Evolutionary conservation across 495 filamentous ascomycete genomes (phyloP).

Genomic region (Neurospora sp.): DNA sequence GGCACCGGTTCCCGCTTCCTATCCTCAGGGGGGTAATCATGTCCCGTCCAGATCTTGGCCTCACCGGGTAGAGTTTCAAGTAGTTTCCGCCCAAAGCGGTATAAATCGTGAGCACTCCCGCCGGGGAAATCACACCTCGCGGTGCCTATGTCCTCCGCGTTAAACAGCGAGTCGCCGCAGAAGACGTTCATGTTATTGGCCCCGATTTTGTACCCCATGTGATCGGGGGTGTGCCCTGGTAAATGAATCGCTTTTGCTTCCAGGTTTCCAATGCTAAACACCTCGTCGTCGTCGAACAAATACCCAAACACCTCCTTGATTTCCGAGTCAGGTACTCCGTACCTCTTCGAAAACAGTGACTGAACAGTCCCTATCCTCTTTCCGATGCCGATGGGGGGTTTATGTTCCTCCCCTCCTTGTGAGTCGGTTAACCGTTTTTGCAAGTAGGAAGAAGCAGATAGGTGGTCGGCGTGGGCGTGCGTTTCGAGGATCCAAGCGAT

Average conservation of each 20-base stretch:
- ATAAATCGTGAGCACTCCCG: slow-evolving; percentile 36
- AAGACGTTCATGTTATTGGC: slow-evolving; percentile 41
- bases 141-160: slow-evolving; percentile 46
- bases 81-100: slow-evolving; percentile 32
- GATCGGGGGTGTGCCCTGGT: slow-evolving; percentile 53
- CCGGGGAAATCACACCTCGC: slow-evolving; percentile 53
- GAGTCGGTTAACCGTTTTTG: slow-evolving; percentile 26
- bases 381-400: slow-evolving; percentile 41
- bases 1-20: slow-evolving; percentile 20
- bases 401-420: neutral
- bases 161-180: slow-evolving; percentile 50
- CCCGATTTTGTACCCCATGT: slow-evolving; percentile 44
- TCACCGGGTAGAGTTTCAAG: slow-evolving; percentile 31
- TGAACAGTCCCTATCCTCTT: slow-evolving; percentile 46
- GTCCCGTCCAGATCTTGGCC: slow-evolving; percentile 41
- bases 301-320: slow-evolving; percentile 38
- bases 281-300: slow-evolving; percentile 42
- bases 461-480: slow-evolving; percentile 52
- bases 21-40: slow-evolving; percentile 36
- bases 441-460: slow-evolving; percentile 46
- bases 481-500: slow-evolving; percentile 47
- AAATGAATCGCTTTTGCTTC: slow-evolving; percentile 40
- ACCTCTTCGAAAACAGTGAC: slow-evolving; percentile 33
- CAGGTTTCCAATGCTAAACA: slow-evolving; percentile 38
- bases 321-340: slow-evolving; percentile 33